Evolutionary conservation across 371 early-diverging fungal species (phyloP), one percentile per base, ranked within the genome.

Genomic region (Mortierella sp.): DNA sequence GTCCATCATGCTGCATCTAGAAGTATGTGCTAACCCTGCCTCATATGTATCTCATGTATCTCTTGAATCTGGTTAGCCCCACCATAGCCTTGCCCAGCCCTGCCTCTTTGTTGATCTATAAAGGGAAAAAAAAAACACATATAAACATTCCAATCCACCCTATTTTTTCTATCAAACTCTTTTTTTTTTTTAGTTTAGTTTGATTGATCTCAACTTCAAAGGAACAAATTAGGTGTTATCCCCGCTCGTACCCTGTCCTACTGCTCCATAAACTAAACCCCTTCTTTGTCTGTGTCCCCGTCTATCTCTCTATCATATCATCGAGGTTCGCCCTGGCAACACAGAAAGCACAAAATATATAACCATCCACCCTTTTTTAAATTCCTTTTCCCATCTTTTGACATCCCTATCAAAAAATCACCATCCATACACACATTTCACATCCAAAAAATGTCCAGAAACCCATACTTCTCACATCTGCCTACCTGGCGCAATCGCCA

Each of bases 401-500:
- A 10, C 55, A 26, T 55, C 28, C 16, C 55, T 28, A 24, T 26
- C 55, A 55, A 55, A 28, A 43, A 26, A 55, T 20, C 24, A 24
- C 28, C 24, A 26, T 26, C 24, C 28, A 55, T 16, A 55, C 28
- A 8, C 24, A 24, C 5, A 45, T 12, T 20, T 49, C 51, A 32
- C 49, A 30, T 30, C 28, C 16, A 1, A 12, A 64, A 43, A 6
- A 73, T 69, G 73, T 73, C 68, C 47, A 73, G 64, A 22, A 73
- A 73, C 24, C 74, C 79, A 40, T 78, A 78, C 64, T 78, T 78
- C 30, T 55, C 79, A 52, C 79, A 73, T 49, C 24, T 78, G 43
- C 79, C 79, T 12, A 70, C 79, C 12, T 66, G 71, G 71, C 66
- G 62, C 63, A 78, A 78, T 64, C 70, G 79, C n/a, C 79, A 78